Evolutionary conservation across 139 green algal species (phyloP).

Genomic region (Ettlia oleoabundans): DNA sequence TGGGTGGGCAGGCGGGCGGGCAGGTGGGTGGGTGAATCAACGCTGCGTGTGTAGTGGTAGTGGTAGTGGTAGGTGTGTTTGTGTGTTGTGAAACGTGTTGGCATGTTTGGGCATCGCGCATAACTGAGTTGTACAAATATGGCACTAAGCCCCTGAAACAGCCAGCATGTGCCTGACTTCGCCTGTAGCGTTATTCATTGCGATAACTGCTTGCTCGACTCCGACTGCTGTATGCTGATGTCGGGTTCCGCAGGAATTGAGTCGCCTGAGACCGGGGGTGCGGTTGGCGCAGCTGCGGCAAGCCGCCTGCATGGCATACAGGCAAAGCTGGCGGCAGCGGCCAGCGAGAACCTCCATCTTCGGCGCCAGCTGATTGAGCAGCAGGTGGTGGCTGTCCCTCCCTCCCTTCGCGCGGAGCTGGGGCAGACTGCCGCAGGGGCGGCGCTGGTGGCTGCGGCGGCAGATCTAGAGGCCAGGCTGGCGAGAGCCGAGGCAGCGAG

Average conservation of each 20-base stretch:
- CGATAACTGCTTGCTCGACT: no score
- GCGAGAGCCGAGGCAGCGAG: background rate
- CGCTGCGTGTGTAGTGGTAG: background rate
- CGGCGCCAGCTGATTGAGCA: conserved; percentile 8
- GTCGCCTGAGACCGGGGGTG: background rate
- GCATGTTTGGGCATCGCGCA: background rate
- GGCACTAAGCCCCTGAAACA: no score
- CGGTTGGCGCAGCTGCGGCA: background rate
- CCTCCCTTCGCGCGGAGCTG: conserved; percentile 10
- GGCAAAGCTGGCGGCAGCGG: background rate
- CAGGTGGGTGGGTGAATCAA: background rate
- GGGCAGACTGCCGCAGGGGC: background rate
- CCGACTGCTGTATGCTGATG: no score
- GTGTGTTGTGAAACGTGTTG: background rate
- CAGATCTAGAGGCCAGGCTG: conserved; percentile 9
- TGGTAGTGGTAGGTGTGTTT: background rate
- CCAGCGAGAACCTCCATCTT: background rate
- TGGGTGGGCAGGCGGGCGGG: conserved; percentile 11
- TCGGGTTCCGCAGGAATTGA: background rate
- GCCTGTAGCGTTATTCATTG: no score
- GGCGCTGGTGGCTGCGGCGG: background rate
- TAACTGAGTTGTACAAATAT: no score
- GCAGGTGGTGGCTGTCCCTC: conserved; percentile 1
- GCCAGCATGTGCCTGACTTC: no score
- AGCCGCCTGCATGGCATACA: background rate